A percentile compares a stretch with the other conserved stretches of the same genome.
These are phyloP conservation scores for Quercus gilva DNA, from an alignment of 306 rosid genomes.

Conservation along the genomic window DNA sequence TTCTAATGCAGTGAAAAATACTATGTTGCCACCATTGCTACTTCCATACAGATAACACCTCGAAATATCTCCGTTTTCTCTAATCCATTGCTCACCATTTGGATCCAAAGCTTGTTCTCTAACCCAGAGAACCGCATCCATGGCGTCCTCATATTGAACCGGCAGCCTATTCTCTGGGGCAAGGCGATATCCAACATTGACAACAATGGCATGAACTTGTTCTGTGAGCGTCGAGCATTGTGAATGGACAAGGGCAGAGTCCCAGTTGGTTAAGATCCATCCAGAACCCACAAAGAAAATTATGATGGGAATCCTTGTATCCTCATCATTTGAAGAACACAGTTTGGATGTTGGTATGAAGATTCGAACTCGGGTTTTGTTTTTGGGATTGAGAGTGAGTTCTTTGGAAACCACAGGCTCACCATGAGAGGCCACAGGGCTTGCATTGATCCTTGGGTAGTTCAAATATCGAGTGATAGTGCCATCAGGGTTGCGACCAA, in stretches of 20 bases:
- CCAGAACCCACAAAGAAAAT: conserved; percentile 52
- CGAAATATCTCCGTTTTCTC: too few relatives aligned
- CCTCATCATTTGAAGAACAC: conserved; percentile 40
- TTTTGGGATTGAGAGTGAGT: conserved; percentile 27
- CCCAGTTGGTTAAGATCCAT: conserved; percentile 23
- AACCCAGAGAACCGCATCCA: conserved; percentile 47
- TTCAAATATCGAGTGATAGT: conserved; percentile 31
- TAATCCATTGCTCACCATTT: conserved; percentile 43
- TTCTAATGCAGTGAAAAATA: conserved; percentile 30
- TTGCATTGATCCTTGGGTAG: conserved; percentile 1
- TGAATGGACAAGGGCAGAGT: neutral
- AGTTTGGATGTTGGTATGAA: conserved; percentile 45
- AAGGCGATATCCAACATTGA: conserved; percentile 32
- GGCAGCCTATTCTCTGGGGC: conserved; percentile 63
- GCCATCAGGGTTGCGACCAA: conserved; percentile 43
- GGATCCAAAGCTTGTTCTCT: conserved; percentile 24
- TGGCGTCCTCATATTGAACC: conserved; percentile 33
- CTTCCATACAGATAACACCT: conserved; percentile 34
- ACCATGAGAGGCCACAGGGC: conserved; percentile 14
- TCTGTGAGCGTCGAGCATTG: conserved; percentile 23
- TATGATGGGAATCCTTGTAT: conserved; percentile 45
- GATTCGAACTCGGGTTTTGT: conserved; percentile 36
- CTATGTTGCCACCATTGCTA: conserved; percentile 60
- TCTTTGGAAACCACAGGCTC: conserved; percentile 40
- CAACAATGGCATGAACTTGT: conserved; percentile 43